A percentile compares a stretch with the other conserved stretches of the same genome.
phyloP scores from a whole-genome alignment of 768 basidiomycete genomes.

The Psilocybe subaeruginosa region DNA sequence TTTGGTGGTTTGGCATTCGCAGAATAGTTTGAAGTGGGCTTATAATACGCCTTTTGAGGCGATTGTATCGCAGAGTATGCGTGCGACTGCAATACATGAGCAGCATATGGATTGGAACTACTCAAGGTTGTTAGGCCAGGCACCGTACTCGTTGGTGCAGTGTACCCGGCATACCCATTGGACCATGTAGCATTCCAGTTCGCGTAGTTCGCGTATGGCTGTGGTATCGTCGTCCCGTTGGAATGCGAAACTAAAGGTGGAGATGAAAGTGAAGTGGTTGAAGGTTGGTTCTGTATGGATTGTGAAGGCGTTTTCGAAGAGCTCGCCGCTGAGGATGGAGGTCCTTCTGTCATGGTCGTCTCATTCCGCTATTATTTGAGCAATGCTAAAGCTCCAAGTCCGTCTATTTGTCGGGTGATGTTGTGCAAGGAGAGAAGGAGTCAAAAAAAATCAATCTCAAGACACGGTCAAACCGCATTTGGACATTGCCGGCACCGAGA shows the following conservation, averaged over 20 bases:
- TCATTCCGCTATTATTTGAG: constrained; percentile 2
- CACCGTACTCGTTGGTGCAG: no score
- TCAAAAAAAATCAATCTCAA: constrained; percentile 3
- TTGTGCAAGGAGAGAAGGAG: neutral
- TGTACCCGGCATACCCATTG: neutral
- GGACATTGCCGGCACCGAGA: neutral
- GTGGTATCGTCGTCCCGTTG: neutral
- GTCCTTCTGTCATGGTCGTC: constrained; percentile 19
- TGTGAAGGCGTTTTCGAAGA: constrained; percentile 16
- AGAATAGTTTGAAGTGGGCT: constrained; percentile 8
- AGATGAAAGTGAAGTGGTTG: neutral
- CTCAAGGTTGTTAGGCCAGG: neutral
- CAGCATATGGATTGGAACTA: constrained; percentile 9
- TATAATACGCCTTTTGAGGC: neutral
- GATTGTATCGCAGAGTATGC: neutral
- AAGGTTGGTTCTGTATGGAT: neutral
- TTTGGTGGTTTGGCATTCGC: constrained; percentile 5
- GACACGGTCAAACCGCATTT: constrained; percentile 7
- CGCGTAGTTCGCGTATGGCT: neutral
- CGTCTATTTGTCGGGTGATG: neutral
- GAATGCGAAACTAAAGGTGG: neutral
- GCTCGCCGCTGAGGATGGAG: constrained; percentile 19
- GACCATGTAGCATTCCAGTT: neutral
- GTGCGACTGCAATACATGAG: constrained; percentile 7
- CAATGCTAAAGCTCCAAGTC: neutral